Percentiles rank a stretch among this genome's conserved stretches.
Evolutionary conservation across 179 eudicot species (phyloP).

Genomic region (Silene noctiflora): DNA sequence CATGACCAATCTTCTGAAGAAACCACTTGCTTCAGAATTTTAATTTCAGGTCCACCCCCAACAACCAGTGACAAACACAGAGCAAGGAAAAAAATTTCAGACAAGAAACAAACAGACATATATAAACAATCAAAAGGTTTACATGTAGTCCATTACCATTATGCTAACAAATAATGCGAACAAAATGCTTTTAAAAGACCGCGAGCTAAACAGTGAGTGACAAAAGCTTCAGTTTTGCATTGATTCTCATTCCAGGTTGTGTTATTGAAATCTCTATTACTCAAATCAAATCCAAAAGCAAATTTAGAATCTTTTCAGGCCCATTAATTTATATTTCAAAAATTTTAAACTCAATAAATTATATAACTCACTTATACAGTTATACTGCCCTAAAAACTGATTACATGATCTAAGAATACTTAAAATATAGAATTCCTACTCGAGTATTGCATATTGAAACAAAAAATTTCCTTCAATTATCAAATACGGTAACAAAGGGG

Average conservation of each 20-base stretch:
- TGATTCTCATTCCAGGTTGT: neutral
- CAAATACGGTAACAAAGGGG: too few species aligned
- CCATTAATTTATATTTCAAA: neutral
- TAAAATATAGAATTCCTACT: too few species aligned
- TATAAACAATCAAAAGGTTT: constrained; percentile 1
- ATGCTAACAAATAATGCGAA: neutral
- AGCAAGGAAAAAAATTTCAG: constrained; percentile 15
- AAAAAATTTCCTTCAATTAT: too few species aligned
- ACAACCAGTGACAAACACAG: neutral
- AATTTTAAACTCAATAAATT: neutral
- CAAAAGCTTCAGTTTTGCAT: neutral
- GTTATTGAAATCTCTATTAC: neutral
- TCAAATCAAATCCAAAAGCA: neutral
- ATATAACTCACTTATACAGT: neutral
- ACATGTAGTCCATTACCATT: neutral
- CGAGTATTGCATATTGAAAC: too few species aligned
- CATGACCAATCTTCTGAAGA: constrained; percentile 88
- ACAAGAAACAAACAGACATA: constrained; percentile 1
- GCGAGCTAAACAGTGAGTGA: neutral
- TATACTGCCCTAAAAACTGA: neutral
- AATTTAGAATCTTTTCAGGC: neutral
- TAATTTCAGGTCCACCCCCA: constrained; percentile 16
- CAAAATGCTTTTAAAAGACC: neutral
- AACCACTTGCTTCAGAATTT: constrained; percentile 85
- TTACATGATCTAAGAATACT: too few species aligned